These are phyloP conservation scores for Zelopaecilomyces penicillatus DNA, from an alignment of 2,329 filamentous ascomycete genomes.

Conservation along the genomic window DNA sequence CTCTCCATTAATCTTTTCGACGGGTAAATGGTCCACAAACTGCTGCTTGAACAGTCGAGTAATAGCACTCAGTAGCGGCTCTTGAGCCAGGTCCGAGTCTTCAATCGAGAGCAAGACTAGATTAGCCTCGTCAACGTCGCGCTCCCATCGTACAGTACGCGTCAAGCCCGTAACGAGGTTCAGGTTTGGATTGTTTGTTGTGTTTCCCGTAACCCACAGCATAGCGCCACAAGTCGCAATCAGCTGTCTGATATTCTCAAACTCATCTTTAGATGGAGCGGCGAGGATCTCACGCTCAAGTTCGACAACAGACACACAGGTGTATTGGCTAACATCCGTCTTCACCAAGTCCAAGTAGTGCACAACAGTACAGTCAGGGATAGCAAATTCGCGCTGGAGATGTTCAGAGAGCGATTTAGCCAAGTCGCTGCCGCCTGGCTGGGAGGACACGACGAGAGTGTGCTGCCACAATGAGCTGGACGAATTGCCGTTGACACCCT, in stretches of 20 bases:
- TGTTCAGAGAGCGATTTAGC: background rate
- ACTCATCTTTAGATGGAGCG: constrained; percentile 4
- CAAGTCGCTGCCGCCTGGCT: background rate
- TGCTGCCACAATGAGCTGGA: background rate
- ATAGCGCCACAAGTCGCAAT: constrained; percentile 8
- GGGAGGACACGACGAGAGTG: background rate
- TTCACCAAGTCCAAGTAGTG: constrained; percentile 3
- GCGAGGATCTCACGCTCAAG: constrained; percentile 5
- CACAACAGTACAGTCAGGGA: constrained; percentile 4
- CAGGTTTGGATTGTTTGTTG: constrained; percentile 3
- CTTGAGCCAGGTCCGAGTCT: background rate
- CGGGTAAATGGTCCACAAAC: constrained; percentile 5
- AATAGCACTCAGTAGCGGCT: constrained; percentile 3
- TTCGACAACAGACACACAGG: constrained; percentile 8
- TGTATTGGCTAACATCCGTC: constrained; percentile 5
- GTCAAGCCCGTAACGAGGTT: constrained; percentile 6
- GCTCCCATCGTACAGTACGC: constrained; percentile 8
- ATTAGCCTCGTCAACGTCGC: constrained; percentile 9
- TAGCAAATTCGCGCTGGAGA: constrained; percentile 3
- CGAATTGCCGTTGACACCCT: background rate
- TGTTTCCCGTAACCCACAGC: constrained; percentile 10
- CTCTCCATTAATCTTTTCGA: constrained; percentile 8
- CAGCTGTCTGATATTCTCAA: constrained; percentile 8
- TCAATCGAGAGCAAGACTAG: constrained; percentile 3
- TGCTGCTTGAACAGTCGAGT: constrained; percentile 7